phyloP scores from a whole-genome alignment of 495 filamentous ascomycete genomes.

The Penicillium paradoxum region DNA sequence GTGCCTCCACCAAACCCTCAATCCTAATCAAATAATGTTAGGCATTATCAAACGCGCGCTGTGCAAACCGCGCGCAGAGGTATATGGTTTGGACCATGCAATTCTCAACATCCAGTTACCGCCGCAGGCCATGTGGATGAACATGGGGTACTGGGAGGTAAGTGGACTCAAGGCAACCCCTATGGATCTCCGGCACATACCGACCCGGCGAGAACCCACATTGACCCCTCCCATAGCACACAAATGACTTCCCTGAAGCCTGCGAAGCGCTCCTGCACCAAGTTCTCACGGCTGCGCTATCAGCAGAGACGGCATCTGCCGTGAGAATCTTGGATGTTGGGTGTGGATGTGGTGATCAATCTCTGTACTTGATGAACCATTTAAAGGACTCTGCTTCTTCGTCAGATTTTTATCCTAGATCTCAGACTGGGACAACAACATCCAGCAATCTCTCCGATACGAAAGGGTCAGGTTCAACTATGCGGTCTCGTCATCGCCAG shows the following conservation, averaged over 20 bases:
- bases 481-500: neutral
- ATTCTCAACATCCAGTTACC: constrained; percentile 29
- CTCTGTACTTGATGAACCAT: constrained; percentile 21
- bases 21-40: constrained; percentile 1
- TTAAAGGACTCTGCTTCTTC: neutral
- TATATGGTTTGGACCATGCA: constrained; percentile 35
- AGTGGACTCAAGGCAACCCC: neutral
- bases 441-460: neutral
- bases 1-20: neutral
- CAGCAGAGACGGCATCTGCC: constrained; percentile 8
- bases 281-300: constrained; percentile 34
- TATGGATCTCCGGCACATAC: neutral
- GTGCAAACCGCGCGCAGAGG: neutral
- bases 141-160: constrained; percentile 40
- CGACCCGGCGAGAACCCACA: neutral
- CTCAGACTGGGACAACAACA: neutral
- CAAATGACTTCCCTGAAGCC: constrained; percentile 33
- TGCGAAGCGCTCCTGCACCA: constrained; percentile 38
- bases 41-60: constrained; percentile 1
- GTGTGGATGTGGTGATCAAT: constrained; percentile 49
- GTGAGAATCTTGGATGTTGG: constrained; percentile 43
- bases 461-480: neutral
- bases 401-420: neutral
- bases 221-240: constrained; percentile 15
- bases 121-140: constrained; percentile 38